A percentile compares a stretch with the other conserved stretches of the same genome.
Conservation (phyloP, 257 asterid genomes). For the Scutellaria barbata region DNA sequence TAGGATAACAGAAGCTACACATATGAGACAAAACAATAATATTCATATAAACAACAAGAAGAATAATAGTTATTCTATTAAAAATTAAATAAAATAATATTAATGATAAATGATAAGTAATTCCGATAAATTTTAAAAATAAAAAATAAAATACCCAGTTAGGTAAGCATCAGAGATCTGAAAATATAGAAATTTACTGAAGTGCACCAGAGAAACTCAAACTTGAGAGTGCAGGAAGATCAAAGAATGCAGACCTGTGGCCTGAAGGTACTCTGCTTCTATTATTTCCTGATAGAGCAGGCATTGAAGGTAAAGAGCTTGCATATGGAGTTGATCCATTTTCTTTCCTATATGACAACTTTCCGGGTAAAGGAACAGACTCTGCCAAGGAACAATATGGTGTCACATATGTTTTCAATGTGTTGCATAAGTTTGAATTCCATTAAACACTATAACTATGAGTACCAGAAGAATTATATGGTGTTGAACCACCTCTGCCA, state of each 20-base stretch:
- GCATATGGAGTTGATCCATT: conserved; percentile 54
- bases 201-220: conserved; percentile 20
- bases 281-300: conserved; percentile 49
- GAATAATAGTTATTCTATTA: too few relatives aligned
- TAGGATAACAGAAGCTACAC: conserved; percentile 18
- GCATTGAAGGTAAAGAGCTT: conserved; percentile 47
- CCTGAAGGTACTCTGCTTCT: conserved; percentile 54
- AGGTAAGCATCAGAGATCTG: neutral
- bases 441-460: conserved; percentile 20
- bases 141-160: neutral
- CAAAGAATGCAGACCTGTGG: conserved; percentile 47
- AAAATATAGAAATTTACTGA: conserved; percentile 7
- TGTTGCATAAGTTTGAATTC: neutral
- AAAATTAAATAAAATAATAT: neutral
- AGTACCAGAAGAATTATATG: conserved; percentile 61
- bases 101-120: neutral
- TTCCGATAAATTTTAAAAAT: neutral
- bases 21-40: neutral
- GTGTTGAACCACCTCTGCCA: conserved; percentile 64
- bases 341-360: conserved; percentile 65
- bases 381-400: conserved; percentile 43
- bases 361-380: conserved; percentile 55
- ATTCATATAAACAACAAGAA: neutral
- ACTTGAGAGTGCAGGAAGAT: conserved; percentile 4
- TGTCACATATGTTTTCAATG: conserved; percentile 16